These are phyloP conservation scores for Chaetomium olivaceum DNA, from an alignment of 2,329 filamentous ascomycete species.

Conservation along the genomic window DNA sequence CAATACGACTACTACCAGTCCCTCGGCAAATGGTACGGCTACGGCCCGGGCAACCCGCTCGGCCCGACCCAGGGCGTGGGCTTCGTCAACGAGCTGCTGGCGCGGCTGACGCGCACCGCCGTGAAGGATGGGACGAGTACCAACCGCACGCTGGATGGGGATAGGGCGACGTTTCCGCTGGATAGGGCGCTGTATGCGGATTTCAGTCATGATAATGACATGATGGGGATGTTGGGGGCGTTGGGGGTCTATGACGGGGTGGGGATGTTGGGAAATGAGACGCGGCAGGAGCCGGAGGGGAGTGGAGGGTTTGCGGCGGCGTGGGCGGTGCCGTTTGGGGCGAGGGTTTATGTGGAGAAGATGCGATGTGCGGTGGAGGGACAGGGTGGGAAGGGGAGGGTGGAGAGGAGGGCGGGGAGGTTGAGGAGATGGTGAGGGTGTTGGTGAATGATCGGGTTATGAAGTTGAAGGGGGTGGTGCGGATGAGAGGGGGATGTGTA, in stretches of 20 bases:
- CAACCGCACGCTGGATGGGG: slow-evolving; percentile 73
- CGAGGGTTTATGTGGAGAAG: slow-evolving; percentile 84
- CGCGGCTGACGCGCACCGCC: slow-evolving; percentile 68
- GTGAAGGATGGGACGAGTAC: slow-evolving; percentile 74
- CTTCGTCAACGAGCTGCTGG: slow-evolving; percentile 83
- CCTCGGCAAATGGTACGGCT: slow-evolving; percentile 83
- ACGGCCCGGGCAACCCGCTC: slow-evolving; percentile 72
- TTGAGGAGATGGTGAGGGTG: slow-evolving; percentile 70
- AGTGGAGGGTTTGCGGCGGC: slow-evolving; percentile 71
- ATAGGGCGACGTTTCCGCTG: slow-evolving; percentile 71
- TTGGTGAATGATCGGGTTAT: slow-evolving; percentile 83
- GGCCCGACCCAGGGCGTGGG: slow-evolving; percentile 85
- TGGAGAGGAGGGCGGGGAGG: slow-evolving; percentile 55
- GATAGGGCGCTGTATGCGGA: slow-evolving; percentile 73
- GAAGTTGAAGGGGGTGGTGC: slow-evolving; percentile 64
- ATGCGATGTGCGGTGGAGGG: slow-evolving; percentile 60
- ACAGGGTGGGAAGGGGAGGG: slow-evolving; percentile 45
- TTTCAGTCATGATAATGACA: slow-evolving; percentile 89
- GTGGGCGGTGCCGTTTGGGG: slow-evolving; percentile 81
- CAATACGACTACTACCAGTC: slow-evolving; percentile 80
- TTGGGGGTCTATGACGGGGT: slow-evolving; percentile 77
- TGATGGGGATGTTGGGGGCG: slow-evolving; percentile 74
- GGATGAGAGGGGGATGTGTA: slow-evolving; percentile 71
- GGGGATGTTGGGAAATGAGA: slow-evolving; percentile 53
- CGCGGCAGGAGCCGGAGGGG: slow-evolving; percentile 51